Percentiles rank a stretch among this genome's conserved stretches.
phyloP scores from a whole-genome alignment of 139 green algal genomes.

The Chlamydomonas incerta region DNA sequence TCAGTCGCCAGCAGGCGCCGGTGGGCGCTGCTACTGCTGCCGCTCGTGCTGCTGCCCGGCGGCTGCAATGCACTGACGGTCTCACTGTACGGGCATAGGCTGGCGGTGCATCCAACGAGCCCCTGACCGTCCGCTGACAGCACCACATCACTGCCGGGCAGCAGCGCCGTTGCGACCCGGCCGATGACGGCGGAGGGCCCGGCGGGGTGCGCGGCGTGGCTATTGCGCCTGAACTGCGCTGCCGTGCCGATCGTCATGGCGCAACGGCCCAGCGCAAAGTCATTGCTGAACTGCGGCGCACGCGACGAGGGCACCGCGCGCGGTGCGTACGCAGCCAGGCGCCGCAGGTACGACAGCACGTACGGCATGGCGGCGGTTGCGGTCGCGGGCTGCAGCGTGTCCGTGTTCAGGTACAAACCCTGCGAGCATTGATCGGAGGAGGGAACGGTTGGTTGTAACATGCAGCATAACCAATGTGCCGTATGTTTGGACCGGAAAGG shows the following conservation, averaged over 20 bases:
- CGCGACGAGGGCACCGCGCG: not conserved
- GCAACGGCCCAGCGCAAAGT: constrained; percentile 6
- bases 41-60: no score
- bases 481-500: no score
- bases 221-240: constrained; percentile 29
- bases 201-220: not conserved
- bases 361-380: constrained; percentile 11
- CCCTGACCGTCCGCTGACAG: not conserved
- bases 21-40: not conserved
- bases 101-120: not conserved
- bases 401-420: constrained; percentile 8
- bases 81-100: not conserved
- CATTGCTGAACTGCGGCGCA: not conserved
- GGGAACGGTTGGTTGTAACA: no score
- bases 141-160: constrained; percentile 5
- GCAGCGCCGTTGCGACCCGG: not conserved
- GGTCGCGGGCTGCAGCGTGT: not conserved
- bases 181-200: not conserved
- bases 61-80: not conserved
- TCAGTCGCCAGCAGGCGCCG: not conserved
- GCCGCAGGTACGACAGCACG: not conserved
- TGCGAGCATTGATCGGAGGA: no score
- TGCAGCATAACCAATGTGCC: no score
- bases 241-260: not conserved
- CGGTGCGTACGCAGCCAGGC: not conserved